Evolutionary conservation across 2,329 filamentous ascomycete genomes (phyloP), one percentile per base, ranked within the genome.

Genomic region (Pseudocercospora musae): DNA sequence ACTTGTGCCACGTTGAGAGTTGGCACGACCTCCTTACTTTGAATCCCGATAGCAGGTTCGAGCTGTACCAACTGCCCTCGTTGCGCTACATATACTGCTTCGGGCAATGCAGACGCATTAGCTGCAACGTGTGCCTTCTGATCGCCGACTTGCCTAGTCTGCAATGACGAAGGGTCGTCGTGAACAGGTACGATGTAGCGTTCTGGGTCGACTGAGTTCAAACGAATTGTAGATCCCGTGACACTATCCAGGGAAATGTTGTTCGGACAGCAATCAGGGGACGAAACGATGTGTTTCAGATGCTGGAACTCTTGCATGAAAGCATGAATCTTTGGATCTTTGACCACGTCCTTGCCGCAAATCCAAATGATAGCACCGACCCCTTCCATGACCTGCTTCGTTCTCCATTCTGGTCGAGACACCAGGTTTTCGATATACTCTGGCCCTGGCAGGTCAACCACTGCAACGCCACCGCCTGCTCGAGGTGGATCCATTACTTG

Each of bases 311-410:
- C 80, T 27, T 82, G 70, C 76, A 96, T 91, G 73, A 96, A 96
- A 1, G 83, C 77, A 60, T 83, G 82, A 18, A 99, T 76, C 21
- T 81, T 81, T 10, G 82, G 71, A 73, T 95, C 84, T 3, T 82
- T 78, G 6, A 83, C 79, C 13, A 98, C 81, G 2, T 84, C 87
- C 4, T 83, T 81, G 0, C 91, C 91, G 25, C 97, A 82, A 23
- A 91, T 87, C 94, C 95, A 99, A 69, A 95, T 85, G 54, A 96
- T 84, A 44, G 83, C 83, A 50, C 83, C 79, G 50, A 97, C 76
- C 54, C 88, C 85, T 6, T 80, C 80, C 81, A 91, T 91, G 33
- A 96, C 78, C 29, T 85, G 78, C 10, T 80, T 70, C 40, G 85
- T 84, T 18, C 81, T 78, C 87, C 90, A 93, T 74, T 97, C 94